Evolutionary conservation across 2,329 filamentous ascomycete species (phyloP).

Genomic region (Ceratocystis huliohia): DNA sequence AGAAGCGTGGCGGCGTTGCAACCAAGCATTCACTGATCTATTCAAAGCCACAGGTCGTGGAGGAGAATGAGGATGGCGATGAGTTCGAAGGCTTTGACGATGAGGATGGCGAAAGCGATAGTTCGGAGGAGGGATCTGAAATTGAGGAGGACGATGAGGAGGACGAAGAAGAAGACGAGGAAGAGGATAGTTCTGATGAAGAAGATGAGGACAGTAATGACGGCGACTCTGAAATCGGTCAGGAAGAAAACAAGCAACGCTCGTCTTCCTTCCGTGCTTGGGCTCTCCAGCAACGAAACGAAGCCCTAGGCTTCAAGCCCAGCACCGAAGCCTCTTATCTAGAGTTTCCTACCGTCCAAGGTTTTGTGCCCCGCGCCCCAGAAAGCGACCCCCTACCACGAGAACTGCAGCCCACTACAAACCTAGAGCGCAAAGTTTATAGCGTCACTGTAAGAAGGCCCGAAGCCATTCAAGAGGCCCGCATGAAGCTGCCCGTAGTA

Average conservation of each 20-base stretch:
- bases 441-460: conserved; percentile 59
- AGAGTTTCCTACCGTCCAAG: conserved; percentile 43
- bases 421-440: conserved; percentile 57
- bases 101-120: conserved; percentile 24
- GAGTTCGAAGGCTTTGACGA: conserved; percentile 39
- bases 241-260: conserved; percentile 28
- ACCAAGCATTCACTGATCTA: conserved; percentile 38
- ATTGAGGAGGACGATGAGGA: conserved; percentile 24
- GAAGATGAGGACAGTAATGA: conserved; percentile 25
- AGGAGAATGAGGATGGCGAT: conserved; percentile 40
- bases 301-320: conserved; percentile 56
- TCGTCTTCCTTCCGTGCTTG: conserved; percentile 77
- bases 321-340: conserved; percentile 33
- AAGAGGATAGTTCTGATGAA: conserved; percentile 22
- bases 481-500: conserved; percentile 75
- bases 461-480: conserved; percentile 61
- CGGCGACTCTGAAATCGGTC: conserved; percentile 28
- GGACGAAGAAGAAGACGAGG: conserved; percentile 26
- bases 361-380: conserved; percentile 53
- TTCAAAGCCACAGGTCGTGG: conserved; percentile 32
- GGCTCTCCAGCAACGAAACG: conserved; percentile 76
- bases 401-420: conserved; percentile 50
- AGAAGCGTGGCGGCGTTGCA: conserved; percentile 53
- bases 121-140: conserved; percentile 19
- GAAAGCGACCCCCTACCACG: conserved; percentile 60